phyloP scores from a whole-genome alignment of 257 asterid species.

The Solanum tacnaense region DNA sequence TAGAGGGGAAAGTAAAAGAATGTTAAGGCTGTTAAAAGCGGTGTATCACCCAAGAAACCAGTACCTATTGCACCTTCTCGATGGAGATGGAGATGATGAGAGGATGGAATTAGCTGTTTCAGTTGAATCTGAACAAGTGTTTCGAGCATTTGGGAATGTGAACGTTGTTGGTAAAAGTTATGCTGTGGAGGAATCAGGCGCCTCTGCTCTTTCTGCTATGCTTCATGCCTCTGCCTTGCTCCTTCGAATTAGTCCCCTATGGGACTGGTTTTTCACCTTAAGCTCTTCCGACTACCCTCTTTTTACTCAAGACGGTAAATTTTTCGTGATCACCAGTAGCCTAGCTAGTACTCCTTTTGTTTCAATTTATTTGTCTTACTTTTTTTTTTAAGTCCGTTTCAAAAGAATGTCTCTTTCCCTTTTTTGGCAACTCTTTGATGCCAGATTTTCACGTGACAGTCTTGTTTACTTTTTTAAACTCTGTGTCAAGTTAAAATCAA shows the following conservation, averaged over 20 bases:
- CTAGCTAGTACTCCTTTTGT: neutral
- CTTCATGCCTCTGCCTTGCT: constrained; percentile 54
- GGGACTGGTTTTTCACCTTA: constrained; percentile 55
- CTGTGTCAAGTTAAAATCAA: neutral
- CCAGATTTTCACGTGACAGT: neutral
- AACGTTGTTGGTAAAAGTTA: constrained; percentile 34
- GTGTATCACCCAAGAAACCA: constrained; percentile 51
- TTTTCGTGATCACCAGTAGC: neutral
- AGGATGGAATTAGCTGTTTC: constrained; percentile 17
- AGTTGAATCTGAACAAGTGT: constrained; percentile 13
- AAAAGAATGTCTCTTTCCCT: accelerated
- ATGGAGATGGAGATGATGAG: constrained; percentile 15
- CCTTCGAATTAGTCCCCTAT: constrained; percentile 18
- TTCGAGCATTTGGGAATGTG: constrained; percentile 39
- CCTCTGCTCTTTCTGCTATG: constrained; percentile 43
- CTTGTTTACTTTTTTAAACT: too few relatives aligned
- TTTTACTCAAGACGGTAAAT: constrained; percentile 43
- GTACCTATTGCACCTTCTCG: constrained; percentile 40
- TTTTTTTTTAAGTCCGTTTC: neutral
- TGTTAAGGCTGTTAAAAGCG: constrained; percentile 35
- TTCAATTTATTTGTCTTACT: neutral
- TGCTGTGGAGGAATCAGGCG: constrained; percentile 26
- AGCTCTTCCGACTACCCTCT: constrained; percentile 46
- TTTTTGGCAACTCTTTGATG: neutral
- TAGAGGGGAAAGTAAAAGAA: constrained; percentile 27